Base-by-base conservation (phyloP, 2,329 filamentous ascomycete genomes). In the Scolecobasidium constrictum region DNA sequence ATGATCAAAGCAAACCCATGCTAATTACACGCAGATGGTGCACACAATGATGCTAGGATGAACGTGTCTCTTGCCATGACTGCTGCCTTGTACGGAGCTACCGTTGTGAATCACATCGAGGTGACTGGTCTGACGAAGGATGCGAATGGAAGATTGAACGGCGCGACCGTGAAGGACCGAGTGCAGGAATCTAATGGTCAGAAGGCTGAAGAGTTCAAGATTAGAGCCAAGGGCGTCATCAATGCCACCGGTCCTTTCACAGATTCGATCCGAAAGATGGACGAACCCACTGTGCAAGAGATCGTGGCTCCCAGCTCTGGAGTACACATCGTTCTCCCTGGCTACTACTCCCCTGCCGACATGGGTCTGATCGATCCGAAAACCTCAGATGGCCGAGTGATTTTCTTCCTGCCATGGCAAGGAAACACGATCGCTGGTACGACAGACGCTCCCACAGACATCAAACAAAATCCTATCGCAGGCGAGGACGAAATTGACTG, bases 381-480 rank as follows among this genome's bases (percentile, higher is more conserved):
- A 33, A 92, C 86, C 2, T 93, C 86, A 1, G 86, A 93, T 56
- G 86, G 86, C 16, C 77, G 86, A 58, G 86, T 93, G 39, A 90
- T 93, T 56, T 93, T 93, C 75, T 93, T 94, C 72, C 71, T 93
- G 33, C 86, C 86, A 17, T 93, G 86, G 86, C 86, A 93, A 65
- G 86, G 86, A 38, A 92, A 92, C 65, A 93, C 86, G 12, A 92
- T 93, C 56, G 86, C 86, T 36, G 86, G 86, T 47, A 93, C 86
- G 4, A 93, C 86, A 5, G 86, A 93, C 57, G 80, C 83, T 31
- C 79, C 85, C 3, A 83, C 81, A 28, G 66, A 72, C 21, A 85
- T 94, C 50, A 75, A 75, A 4, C 69, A 72, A 33, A 82, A 90
- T 53, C 86, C 86, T 1, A 51, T 87, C 22, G 83, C 86, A 6